These are phyloP conservation scores for Punica granatum DNA, from an alignment of 345 rosid genomes.

Conservation along the genomic window DNA sequence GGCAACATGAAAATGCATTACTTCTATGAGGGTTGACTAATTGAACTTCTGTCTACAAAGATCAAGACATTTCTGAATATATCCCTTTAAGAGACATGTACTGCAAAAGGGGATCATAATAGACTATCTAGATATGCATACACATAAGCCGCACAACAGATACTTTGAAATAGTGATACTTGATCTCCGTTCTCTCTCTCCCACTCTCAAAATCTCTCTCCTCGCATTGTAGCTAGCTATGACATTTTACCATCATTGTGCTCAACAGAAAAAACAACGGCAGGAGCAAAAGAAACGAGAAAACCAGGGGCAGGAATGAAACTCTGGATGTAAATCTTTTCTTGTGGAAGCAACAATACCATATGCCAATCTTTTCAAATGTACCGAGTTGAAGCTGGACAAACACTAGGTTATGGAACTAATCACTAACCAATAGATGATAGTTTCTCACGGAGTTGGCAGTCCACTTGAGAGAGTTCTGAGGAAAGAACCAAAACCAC, in stretches of 20 bases:
- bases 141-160: not conserved
- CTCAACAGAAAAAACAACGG: not conserved
- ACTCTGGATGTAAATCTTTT: not conserved
- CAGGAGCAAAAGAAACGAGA: not conserved
- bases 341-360: not conserved
- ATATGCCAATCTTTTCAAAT: not conserved
- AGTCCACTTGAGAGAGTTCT: constrained; percentile 30
- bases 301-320: not conserved
- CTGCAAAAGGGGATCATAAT: not conserved
- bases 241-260: not conserved
- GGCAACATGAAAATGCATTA: not conserved
- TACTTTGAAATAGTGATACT: not conserved
- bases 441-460: constrained; percentile 39
- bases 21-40: not conserved
- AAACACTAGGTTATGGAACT: constrained; percentile 5
- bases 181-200: not conserved
- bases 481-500: constrained; percentile 39
- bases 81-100: not conserved
- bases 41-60: not conserved
- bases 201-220: not conserved
- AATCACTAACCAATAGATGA: constrained; percentile 62
- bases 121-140: not conserved
- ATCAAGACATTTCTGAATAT: not conserved
- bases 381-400: not conserved
- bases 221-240: not conserved